Conservation (phyloP, 768 basidiomycete species). For the Cystobasidium tubakii region DNA sequence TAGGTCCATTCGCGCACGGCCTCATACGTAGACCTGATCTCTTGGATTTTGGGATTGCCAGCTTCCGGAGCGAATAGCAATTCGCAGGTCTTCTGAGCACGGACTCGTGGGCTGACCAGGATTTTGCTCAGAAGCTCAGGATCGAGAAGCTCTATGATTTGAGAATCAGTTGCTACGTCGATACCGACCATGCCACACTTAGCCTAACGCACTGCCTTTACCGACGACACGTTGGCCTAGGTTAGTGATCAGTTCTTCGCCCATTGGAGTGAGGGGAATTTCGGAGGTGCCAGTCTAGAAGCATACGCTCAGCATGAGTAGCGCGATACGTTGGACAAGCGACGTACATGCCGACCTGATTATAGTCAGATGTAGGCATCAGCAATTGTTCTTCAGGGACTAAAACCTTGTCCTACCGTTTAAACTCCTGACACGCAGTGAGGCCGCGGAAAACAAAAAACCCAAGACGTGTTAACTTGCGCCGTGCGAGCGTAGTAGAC, state of each 20-base stretch:
- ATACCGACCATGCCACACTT: not conserved
- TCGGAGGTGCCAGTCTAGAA: slow-evolving; percentile 75
- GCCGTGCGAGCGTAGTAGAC: too few species aligned
- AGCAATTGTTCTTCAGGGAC: too few species aligned
- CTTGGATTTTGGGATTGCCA: slow-evolving; percentile 53
- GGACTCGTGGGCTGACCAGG: slow-evolving; percentile 76
- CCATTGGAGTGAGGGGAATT: slow-evolving; percentile 74
- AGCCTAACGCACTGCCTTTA: slow-evolving; percentile 61
- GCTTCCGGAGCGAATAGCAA: slow-evolving; percentile 58
- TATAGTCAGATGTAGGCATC: too few species aligned
- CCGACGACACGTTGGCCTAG: slow-evolving; percentile 68
- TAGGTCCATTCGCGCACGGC: slow-evolving; percentile 78
- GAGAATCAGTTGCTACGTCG: too few species aligned
- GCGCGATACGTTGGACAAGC: slow-evolving; percentile 10
- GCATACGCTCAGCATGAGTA: not conserved
- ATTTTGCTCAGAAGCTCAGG: slow-evolving; percentile 68
- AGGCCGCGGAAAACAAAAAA: not conserved
- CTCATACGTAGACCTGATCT: slow-evolving; percentile 58
- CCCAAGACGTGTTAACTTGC: slow-evolving; percentile 48
- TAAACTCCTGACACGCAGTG: slow-evolving; percentile 37
- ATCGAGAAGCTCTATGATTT: slow-evolving; percentile 62
- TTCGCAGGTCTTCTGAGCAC: slow-evolving; percentile 80
- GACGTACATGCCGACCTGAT: not conserved
- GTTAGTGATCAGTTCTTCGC: slow-evolving; percentile 64
- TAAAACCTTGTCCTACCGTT: too few species aligned